These are phyloP conservation scores for Wickerhamomyces sp. DNA, from an alignment of 1,139 yeast species.

Conservation along the genomic window DNA sequence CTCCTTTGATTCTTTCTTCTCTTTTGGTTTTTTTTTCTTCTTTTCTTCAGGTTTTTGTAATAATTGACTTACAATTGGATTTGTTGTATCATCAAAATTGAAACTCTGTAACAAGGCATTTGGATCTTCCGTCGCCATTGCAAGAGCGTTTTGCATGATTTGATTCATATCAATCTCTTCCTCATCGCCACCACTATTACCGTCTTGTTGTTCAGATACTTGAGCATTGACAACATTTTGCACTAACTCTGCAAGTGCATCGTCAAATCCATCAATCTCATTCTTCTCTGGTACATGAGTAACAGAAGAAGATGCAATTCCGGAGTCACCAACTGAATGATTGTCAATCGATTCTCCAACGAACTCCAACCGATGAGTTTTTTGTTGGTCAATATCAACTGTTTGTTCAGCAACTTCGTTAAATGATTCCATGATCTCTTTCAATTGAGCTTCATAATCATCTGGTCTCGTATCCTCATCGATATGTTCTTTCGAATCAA, in stretches of 20 bases:
- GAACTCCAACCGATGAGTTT: too few relatives aligned
- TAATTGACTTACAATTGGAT: slow-evolving; percentile 14
- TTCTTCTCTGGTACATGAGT: slow-evolving; percentile 2
- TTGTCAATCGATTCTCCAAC: too few relatives aligned
- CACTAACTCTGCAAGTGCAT: slow-evolving; percentile 35
- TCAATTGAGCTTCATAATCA: slow-evolving; percentile 18
- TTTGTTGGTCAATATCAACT: slow-evolving; percentile 8
- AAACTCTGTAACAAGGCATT: slow-evolving; percentile 47
- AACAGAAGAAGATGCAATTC: slow-evolving; percentile 1
- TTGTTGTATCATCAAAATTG: slow-evolving; percentile 29
- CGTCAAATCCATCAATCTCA: slow-evolving; percentile 12
- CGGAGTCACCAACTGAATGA: too few relatives aligned
- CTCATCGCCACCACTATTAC: slow-evolving; percentile 20
- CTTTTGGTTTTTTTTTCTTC: slow-evolving; percentile 19
- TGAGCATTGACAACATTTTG: slow-evolving; percentile 32
- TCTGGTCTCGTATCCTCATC: neutral
- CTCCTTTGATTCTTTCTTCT: slow-evolving; percentile 22
- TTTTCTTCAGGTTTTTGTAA: slow-evolving; percentile 13
- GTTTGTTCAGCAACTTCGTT: slow-evolving; percentile 9
- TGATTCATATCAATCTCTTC: slow-evolving; percentile 53
- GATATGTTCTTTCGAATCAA: neutral
- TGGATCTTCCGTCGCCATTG: slow-evolving; percentile 66
- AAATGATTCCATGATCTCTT: slow-evolving; percentile 21
- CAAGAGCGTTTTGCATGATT: slow-evolving; percentile 67
- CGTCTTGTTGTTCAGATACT: slow-evolving; percentile 6